Conservation (phyloP, 2,329 filamentous ascomycete genomes). For the Pseudogymnoascus sp. region DNA sequence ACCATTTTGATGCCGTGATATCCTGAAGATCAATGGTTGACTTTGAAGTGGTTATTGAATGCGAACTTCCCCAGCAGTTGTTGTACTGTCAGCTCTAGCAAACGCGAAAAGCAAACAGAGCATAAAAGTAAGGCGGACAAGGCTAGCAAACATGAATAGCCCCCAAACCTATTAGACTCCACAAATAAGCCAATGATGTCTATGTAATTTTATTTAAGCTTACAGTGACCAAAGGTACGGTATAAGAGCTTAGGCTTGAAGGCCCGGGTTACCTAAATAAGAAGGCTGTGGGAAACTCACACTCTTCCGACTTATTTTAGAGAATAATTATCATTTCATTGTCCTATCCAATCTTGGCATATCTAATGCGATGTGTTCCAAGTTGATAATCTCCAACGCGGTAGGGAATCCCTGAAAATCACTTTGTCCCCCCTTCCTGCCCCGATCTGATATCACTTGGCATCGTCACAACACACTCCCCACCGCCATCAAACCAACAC, state of each 20-base stretch:
- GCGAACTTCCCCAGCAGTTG: neutral
- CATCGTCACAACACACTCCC: slow-evolving; percentile 47
- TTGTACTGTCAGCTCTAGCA: neutral
- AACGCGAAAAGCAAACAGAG: neutral
- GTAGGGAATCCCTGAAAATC: neutral
- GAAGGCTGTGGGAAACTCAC: neutral
- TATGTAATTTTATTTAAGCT: neutral
- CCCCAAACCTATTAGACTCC: neutral
- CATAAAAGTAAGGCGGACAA: neutral
- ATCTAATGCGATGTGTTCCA: neutral
- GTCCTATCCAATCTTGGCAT: neutral
- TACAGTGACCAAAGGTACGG: neutral
- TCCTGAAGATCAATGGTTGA: neutral
- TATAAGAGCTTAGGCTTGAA: neutral
- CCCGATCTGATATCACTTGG: slow-evolving; percentile 30
- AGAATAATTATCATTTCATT: neutral
- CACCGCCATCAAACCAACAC: slow-evolving; percentile 59
- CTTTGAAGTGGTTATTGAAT: neutral
- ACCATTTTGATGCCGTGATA: neutral
- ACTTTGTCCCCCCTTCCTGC: neutral
- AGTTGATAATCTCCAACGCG: neutral
- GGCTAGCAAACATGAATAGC: neutral
- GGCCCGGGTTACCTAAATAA: neutral
- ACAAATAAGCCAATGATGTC: neutral
- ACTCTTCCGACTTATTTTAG: neutral